A percentile compares a stretch with the other conserved stretches of the same genome.
phyloP scores from a whole-genome alignment of 805 yeast genomes.

The Sungouiella thailandica region DNA sequence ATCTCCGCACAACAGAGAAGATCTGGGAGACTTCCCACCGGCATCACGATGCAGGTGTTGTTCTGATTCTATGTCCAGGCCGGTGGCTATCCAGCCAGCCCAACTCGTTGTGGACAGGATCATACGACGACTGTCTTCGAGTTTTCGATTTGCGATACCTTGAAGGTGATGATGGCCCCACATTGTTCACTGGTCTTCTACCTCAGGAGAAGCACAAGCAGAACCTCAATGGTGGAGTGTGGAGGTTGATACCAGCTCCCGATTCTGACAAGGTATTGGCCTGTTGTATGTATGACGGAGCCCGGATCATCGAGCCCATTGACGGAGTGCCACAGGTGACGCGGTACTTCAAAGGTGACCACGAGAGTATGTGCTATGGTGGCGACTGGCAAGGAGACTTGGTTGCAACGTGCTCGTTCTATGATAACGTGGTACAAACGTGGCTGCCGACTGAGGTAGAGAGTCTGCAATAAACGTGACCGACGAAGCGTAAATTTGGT shows the following conservation, averaged over 20 bases:
- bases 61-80: slow-evolving; percentile 57
- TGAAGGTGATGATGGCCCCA: slow-evolving; percentile 32
- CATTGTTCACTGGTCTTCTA: slow-evolving; percentile 39
- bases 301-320: slow-evolving; percentile 49
- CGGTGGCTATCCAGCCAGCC: slow-evolving; percentile 43
- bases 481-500: not conserved
- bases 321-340: slow-evolving; percentile 16
- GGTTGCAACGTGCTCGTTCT: slow-evolving; percentile 84
- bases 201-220: slow-evolving; percentile 44
- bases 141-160: slow-evolving; percentile 60
- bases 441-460: slow-evolving; percentile 46
- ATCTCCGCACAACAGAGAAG: slow-evolving; percentile 39
- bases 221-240: slow-evolving; percentile 88
- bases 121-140: slow-evolving; percentile 80
- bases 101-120: slow-evolving; percentile 72
- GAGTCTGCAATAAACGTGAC: too few species aligned
- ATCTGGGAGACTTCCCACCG: slow-evolving; percentile 41
- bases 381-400: slow-evolving; percentile 72
- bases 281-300: slow-evolving; percentile 97
- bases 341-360: slow-evolving; percentile 58
- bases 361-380: slow-evolving; percentile 92
- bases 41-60: slow-evolving; percentile 88
- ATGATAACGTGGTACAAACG: slow-evolving; percentile 74
- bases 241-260: slow-evolving; percentile 77
- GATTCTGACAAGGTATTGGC: slow-evolving; percentile 48